Percentiles rank a stretch among this genome's conserved stretches.
These are phyloP conservation scores for Canavalia gladiata DNA, from an alignment of 306 rosid species.

Conservation along the genomic window DNA sequence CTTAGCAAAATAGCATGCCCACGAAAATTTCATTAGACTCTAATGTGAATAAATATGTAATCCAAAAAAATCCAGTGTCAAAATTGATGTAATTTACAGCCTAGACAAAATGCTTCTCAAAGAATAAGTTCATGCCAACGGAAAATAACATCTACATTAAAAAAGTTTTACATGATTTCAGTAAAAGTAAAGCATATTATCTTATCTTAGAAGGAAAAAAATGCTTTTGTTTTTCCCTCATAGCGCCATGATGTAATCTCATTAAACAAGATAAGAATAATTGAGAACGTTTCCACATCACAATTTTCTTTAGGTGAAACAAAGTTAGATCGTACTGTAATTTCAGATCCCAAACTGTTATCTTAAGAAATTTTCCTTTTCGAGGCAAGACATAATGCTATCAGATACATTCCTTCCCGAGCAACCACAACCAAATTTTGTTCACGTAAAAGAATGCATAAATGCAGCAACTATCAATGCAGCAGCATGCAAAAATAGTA, in stretches of 20 bases:
- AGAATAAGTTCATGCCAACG: background rate
- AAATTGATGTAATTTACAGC: conserved; percentile 35
- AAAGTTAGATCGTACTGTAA: background rate
- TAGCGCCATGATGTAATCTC: conserved; percentile 7
- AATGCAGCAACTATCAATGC: conserved; percentile 1
- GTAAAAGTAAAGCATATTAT: background rate
- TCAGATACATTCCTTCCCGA: background rate
- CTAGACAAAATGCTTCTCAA: background rate
- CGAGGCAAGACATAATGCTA: no score
- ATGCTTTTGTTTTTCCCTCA: background rate
- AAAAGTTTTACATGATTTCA: background rate
- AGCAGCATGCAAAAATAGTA: conserved; percentile 33
- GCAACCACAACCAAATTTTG: background rate
- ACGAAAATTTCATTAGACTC: conserved; percentile 13
- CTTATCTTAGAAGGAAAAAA: background rate
- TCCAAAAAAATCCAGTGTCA: background rate
- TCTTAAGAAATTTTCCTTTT: background rate
- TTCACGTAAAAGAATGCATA: conserved; percentile 7
- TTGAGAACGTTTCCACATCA: background rate
- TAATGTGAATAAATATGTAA: background rate
- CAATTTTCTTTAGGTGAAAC: background rate
- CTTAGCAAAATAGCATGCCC: conserved; percentile 30
- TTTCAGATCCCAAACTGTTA: conserved; percentile 18
- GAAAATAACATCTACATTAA: conserved; percentile 20
- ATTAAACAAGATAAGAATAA: conserved; percentile 27